Evolutionary conservation across 257 asterid species (phyloP).

Genomic region (Solanum etuberosum): DNA sequence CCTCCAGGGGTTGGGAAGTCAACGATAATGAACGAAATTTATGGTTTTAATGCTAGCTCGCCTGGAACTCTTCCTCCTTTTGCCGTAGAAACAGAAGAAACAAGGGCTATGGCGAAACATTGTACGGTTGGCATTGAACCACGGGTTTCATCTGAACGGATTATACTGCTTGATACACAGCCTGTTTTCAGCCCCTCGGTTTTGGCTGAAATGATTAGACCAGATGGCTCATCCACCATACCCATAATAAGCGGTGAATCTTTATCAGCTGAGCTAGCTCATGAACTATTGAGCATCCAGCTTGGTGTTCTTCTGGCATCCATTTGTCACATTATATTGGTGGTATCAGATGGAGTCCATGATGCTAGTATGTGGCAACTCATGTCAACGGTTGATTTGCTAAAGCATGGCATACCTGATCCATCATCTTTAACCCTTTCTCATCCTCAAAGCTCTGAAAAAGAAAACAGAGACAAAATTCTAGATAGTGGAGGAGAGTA

Average conservation of each 20-base stretch:
- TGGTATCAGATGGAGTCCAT: slow-evolving; percentile 81
- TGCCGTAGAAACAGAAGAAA: slow-evolving; percentile 71
- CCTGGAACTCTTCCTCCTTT: slow-evolving; percentile 93
- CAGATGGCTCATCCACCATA: slow-evolving; percentile 80
- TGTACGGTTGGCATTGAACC: slow-evolving; percentile 87
- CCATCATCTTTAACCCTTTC: slow-evolving; percentile 65
- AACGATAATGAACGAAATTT: slow-evolving; percentile 82
- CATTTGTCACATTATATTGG: slow-evolving; percentile 67
- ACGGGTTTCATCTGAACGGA: slow-evolving; percentile 73
- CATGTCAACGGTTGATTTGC: slow-evolving; percentile 70
- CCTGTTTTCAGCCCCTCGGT: slow-evolving; percentile 90
- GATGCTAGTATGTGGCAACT: slow-evolving; percentile 88
- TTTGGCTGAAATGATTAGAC: slow-evolving; percentile 87
- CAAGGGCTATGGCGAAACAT: slow-evolving; percentile 77
- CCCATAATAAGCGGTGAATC: slow-evolving; percentile 69
- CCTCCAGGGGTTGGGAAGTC: slow-evolving; percentile 91
- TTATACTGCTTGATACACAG: slow-evolving; percentile 95
- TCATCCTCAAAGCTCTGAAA: slow-evolving; percentile 52
- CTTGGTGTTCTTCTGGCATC: slow-evolving; percentile 90
- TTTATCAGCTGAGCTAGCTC: slow-evolving; percentile 84
- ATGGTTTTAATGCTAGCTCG: slow-evolving; percentile 77
- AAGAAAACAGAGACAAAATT: slow-evolving; percentile 43
- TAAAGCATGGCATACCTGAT: slow-evolving; percentile 82
- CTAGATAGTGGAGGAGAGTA: slow-evolving; percentile 46
- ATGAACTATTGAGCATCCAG: slow-evolving; percentile 92